Conservation (phyloP, 1,284 basidiomycete genomes). For the Waitea zeae region DNA sequence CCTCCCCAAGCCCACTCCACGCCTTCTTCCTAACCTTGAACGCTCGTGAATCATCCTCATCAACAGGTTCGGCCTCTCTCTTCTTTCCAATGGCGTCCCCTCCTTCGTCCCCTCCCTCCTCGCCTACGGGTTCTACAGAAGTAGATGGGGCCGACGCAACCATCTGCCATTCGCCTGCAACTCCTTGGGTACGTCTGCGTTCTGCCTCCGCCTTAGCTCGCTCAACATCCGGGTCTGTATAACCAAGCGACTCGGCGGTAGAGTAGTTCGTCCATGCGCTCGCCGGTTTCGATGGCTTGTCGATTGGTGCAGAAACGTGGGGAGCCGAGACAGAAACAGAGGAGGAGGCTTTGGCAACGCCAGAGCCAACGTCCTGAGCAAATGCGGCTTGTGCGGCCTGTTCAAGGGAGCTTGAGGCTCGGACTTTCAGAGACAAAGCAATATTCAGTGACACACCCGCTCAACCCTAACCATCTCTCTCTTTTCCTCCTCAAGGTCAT, state of each 20-base stretch:
- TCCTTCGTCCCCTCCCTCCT: slow-evolving; percentile 6
- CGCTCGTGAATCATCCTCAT: slow-evolving; percentile 32
- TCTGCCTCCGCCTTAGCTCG: slow-evolving; percentile 37
- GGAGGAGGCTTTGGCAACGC: slow-evolving; percentile 28
- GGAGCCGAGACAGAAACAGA: slow-evolving; percentile 19
- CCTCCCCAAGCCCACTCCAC: slow-evolving; percentile 38
- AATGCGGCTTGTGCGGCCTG: slow-evolving; percentile 64
- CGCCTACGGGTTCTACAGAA: slow-evolving; percentile 8
- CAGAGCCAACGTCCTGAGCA: slow-evolving; percentile 55
- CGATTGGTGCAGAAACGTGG: slow-evolving; percentile 15
- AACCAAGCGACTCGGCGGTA: slow-evolving; percentile 71
- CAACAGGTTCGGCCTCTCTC: slow-evolving; percentile 13
- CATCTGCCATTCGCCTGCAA: slow-evolving; percentile 75
- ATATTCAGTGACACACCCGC: slow-evolving; percentile 28
- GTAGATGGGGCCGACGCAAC: slow-evolving; percentile 25
- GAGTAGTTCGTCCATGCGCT: slow-evolving; percentile 77
- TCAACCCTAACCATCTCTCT: slow-evolving; percentile 79
- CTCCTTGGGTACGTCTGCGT: slow-evolving; percentile 43
- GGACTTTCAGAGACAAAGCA: neutral
- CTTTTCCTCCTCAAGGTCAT: slow-evolving; percentile 75
- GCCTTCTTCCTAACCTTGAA: slow-evolving; percentile 56
- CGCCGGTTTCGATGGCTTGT: slow-evolving; percentile 34
- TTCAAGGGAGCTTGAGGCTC: neutral
- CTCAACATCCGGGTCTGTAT: slow-evolving; percentile 55
- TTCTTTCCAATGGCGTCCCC: slow-evolving; percentile 13